Evolutionary conservation across 805 yeast genomes (phyloP), one percentile per base, ranked within the genome.

Genomic region (Sugiyamaella chiloensis): DNA sequence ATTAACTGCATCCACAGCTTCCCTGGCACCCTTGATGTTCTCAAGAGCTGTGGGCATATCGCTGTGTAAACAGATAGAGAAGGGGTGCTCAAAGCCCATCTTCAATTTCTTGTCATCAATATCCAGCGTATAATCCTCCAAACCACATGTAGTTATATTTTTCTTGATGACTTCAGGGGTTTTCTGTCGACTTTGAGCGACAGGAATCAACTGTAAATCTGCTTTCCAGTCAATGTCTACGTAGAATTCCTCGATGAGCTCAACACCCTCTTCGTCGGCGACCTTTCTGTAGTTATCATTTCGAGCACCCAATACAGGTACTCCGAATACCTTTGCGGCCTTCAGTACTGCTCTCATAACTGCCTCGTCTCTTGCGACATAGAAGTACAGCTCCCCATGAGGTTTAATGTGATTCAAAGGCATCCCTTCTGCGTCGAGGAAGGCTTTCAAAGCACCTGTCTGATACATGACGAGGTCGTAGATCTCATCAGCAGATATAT

Each of bases 151-250:
- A 16, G 37, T 34, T 12, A 34, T 34, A 16, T 34, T 34, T 7
- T 34, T 12, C 37, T 4, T 34, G 16, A 39, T 39, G 4, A 21
- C 21, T 19, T 39, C 42, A 3, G 42, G 42, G 16, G 42, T 6
- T 21, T 39, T 39, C 30, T 17, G n/a, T 4, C 42, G 27, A 19
- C 42, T 39, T 21, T 39, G 42, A 12, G 42, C 42, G 16, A 39
- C 42, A 20, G 42, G 42, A 21, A 39, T 39, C 6, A 39, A 9
- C 14, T 24, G 30, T 17, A 39, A n/a, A 16, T 39, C 42, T 12
- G 27, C 30, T 11, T 39, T 39, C 42, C 42, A 39, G 42, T 39
- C 42, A 21, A 39, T 39, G 17, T 39, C 42, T 11, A 39, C 42
- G 17, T 39, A 39, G 23, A 39, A 39, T 29, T 39, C 42, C 9